These are phyloP conservation scores for Fusarium sp. DNA, from an alignment of 2,329 filamentous ascomycete genomes.

Conservation along the genomic window DNA sequence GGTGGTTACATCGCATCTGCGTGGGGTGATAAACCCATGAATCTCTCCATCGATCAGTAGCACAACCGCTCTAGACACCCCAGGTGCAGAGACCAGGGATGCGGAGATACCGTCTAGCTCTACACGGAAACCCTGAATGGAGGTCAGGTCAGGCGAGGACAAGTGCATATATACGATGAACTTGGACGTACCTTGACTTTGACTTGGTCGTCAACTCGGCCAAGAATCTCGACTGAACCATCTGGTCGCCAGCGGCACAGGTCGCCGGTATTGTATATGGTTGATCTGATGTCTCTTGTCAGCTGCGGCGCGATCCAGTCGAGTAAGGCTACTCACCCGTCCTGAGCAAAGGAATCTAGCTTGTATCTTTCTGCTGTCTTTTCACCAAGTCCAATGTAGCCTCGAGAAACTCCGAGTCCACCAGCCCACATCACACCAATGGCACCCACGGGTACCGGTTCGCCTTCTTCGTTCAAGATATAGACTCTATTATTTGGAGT, in stretches of 20 bases:
- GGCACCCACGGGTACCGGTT: constrained; percentile 60
- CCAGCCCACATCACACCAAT: constrained; percentile 69
- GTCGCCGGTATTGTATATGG: constrained; percentile 73
- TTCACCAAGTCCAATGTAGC: constrained; percentile 67
- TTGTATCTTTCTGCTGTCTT: constrained; percentile 65
- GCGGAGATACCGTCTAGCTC: constrained; percentile 70
- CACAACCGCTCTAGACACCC: constrained; percentile 62
- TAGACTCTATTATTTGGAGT: constrained; percentile 64
- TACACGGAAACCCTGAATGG: constrained; percentile 67
- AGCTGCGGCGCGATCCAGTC: background rate
- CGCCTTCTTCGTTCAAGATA: constrained; percentile 61
- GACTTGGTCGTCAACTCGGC: constrained; percentile 71
- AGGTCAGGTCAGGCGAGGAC: constrained; percentile 20
- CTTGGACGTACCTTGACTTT: constrained; percentile 65
- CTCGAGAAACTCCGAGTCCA: constrained; percentile 66
- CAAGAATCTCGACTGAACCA: constrained; percentile 67
- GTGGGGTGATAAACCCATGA: constrained; percentile 63
- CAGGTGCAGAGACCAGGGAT: constrained; percentile 61
- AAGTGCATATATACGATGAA: background rate
- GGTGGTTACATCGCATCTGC: constrained; percentile 52
- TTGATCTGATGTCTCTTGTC: constrained; percentile 14
- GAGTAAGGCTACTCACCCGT: constrained; percentile 59
- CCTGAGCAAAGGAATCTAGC: constrained; percentile 63
- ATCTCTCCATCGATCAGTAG: constrained; percentile 63
- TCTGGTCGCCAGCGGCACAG: constrained; percentile 67